Base-by-base conservation (phyloP, 2,329 filamentous ascomycete species). In the Eutypa lata region DNA sequence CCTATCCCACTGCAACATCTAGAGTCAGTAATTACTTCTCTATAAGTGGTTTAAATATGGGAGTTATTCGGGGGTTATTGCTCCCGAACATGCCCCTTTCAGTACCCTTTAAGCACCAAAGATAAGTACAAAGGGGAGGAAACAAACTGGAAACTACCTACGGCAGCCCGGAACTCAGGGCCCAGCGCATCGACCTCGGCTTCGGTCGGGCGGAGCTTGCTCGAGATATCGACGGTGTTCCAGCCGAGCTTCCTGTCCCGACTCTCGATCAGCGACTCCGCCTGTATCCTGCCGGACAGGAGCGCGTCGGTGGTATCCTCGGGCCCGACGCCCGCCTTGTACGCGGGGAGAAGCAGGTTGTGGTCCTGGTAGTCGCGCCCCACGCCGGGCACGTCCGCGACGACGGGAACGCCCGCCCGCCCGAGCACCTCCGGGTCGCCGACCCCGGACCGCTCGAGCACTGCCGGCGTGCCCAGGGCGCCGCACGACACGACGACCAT, bases 371-470 rank as follows among this genome's bases (percentile, higher is more conserved):
- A 75, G 47, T 74, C 68, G 42, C 71, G 66, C 14, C 76, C 76
- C 5, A 80, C 76, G n/a, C 72, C 72, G 2, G 71, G 68, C 13
- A 78, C 62, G 50, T 75, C 68, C n/a, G 71, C 62, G 5, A 75
- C 58, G 7, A 71, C 62, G 3, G 54, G 49, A 16, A 57, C 37
- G 2, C 47, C 47, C 18, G 71, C 66, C 33, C 66, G 66, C 45
- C 69, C 62, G 6, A 81, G 68, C 13, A 79, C 63, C 21, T 71
- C 64, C 14, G 70, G 67, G 44, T 75, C 70, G 37, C 73, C 76
- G 7, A 81, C 60, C 31, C 78, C 77, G n/a, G 77, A 80, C 28
- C 77, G 69, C 59, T 81, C 76, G 2, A 81, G 70, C 21, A 80
- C 69, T 4, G 67, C 62, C 6, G 74, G 73, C 5, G 72, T 73